Percentiles rank a stretch among this genome's conserved stretches.
Conservation (phyloP, 768 basidiomycete genomes). For the Kwoniella dendrophila region DNA sequence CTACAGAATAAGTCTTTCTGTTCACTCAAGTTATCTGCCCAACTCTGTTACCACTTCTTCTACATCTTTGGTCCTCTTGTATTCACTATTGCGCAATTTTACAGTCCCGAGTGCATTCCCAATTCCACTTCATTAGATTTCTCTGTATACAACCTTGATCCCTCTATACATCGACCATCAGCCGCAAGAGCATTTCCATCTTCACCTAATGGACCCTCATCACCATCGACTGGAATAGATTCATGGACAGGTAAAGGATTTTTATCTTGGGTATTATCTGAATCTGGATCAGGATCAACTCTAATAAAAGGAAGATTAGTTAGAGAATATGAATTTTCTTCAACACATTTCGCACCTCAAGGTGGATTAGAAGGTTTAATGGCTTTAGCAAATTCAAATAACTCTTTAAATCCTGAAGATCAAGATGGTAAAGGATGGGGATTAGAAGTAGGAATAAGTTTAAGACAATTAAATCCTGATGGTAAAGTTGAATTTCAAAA, state of each 20-base stretch:
- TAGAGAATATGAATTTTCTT: slow-evolving; percentile 38
- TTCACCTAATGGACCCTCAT: slow-evolving; percentile 14
- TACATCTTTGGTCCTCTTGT: too few relatives aligned
- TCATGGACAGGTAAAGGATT: slow-evolving; percentile 48
- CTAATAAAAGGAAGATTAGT: slow-evolving; percentile 42
- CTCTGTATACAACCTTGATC: slow-evolving; percentile 50
- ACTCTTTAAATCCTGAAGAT: slow-evolving; percentile 15
- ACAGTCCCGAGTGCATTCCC: slow-evolving; percentile 51
- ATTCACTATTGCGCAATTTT: not conserved
- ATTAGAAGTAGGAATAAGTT: slow-evolving; percentile 41
- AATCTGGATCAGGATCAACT: slow-evolving; percentile 32
- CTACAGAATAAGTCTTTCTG: too few relatives aligned
- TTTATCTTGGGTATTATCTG: slow-evolving; percentile 46
- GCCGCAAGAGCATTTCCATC: slow-evolving; percentile 26
- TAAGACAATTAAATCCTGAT: slow-evolving; percentile 39
- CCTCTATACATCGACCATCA: slow-evolving; percentile 16
- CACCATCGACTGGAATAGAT: slow-evolving; percentile 21
- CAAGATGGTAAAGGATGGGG: slow-evolving; percentile 48
- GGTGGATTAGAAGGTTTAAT: slow-evolving; percentile 49
- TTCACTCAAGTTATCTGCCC: too few relatives aligned
- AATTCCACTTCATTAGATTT: slow-evolving; percentile 37
- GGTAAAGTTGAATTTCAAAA: slow-evolving; percentile 35
- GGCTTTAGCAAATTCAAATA: slow-evolving; percentile 27
- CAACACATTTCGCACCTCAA: slow-evolving; percentile 22
- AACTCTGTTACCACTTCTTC: too few relatives aligned